phyloP scores from a whole-genome alignment of 495 filamentous ascomycete species.

The Penicillium steckii region DNA sequence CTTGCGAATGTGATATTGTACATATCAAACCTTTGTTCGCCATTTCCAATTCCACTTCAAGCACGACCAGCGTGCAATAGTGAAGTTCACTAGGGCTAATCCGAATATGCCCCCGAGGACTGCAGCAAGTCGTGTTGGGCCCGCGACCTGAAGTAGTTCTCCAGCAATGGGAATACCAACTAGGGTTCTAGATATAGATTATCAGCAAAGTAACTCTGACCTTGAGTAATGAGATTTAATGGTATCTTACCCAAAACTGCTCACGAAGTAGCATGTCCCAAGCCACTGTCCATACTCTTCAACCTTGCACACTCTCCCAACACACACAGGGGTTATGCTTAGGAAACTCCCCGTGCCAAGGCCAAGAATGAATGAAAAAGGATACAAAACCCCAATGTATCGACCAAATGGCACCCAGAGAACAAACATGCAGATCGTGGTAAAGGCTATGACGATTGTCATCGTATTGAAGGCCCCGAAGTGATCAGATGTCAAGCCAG shows the following conservation, averaged over 20 bases:
- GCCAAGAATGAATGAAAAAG: slow-evolving; percentile 58
- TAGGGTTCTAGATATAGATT: neutral
- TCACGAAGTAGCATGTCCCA: slow-evolving; percentile 60
- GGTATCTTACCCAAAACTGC: slow-evolving; percentile 47
- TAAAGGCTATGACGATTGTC: slow-evolving; percentile 33
- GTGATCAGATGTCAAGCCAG: slow-evolving; percentile 64
- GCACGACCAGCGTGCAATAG: slow-evolving; percentile 9
- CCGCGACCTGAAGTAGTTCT: slow-evolving; percentile 6
- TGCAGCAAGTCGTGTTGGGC: slow-evolving; percentile 5
- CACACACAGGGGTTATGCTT: slow-evolving; percentile 57
- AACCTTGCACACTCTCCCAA: slow-evolving; percentile 56
- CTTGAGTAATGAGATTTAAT: neutral
- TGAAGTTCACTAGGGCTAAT: neutral
- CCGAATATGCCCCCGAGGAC: slow-evolving; percentile 6
- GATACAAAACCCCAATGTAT: slow-evolving; percentile 43
- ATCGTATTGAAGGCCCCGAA: slow-evolving; percentile 64
- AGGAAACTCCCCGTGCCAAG: slow-evolving; percentile 59
- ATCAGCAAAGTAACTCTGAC: neutral
- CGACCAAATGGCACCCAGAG: slow-evolving; percentile 56
- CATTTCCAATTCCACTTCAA: slow-evolving; percentile 8
- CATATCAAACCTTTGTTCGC: neutral
- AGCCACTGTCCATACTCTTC: slow-evolving; percentile 62
- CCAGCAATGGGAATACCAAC: slow-evolving; percentile 10
- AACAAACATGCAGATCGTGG: slow-evolving; percentile 46
- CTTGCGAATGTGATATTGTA: neutral